Evolutionary conservation across 1,284 basidiomycete species (phyloP).

Genomic region (Ceratobasidium sp.): DNA sequence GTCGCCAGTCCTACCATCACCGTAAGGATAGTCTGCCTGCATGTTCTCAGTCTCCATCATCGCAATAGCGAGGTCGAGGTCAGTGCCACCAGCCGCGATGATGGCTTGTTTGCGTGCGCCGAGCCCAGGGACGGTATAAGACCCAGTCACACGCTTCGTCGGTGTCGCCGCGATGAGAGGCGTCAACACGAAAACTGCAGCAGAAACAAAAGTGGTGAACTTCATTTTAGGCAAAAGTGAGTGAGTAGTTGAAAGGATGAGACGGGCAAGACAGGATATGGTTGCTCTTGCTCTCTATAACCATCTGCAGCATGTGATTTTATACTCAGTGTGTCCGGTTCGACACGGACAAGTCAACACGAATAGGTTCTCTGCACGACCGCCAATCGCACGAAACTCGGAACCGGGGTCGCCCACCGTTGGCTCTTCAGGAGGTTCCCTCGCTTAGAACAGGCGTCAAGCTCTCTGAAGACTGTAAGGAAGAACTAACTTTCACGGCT

Average conservation of each 20-base stretch:
- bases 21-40: conserved; percentile 1
- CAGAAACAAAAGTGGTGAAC: not conserved
- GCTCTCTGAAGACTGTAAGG: not conserved
- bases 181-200: not conserved
- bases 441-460: not conserved
- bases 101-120: not conserved
- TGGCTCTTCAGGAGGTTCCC: not conserved
- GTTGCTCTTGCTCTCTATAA: not conserved
- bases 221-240: not conserved
- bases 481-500: not conserved
- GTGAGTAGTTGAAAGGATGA: not conserved
- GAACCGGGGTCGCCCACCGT: not conserved
- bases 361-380: not conserved
- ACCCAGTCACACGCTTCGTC: not conserved
- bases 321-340: not conserved
- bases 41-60: conserved; percentile 11
- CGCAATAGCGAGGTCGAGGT: not conserved
- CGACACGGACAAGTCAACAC: not conserved
- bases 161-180: not conserved
- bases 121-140: not conserved
- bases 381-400: not conserved
- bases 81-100: not conserved
- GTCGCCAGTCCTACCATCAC: not conserved
- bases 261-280: not conserved
- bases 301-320: not conserved